Conservation (phyloP, 2,329 filamentous ascomycete genomes). For the Xylaria sp. region DNA sequence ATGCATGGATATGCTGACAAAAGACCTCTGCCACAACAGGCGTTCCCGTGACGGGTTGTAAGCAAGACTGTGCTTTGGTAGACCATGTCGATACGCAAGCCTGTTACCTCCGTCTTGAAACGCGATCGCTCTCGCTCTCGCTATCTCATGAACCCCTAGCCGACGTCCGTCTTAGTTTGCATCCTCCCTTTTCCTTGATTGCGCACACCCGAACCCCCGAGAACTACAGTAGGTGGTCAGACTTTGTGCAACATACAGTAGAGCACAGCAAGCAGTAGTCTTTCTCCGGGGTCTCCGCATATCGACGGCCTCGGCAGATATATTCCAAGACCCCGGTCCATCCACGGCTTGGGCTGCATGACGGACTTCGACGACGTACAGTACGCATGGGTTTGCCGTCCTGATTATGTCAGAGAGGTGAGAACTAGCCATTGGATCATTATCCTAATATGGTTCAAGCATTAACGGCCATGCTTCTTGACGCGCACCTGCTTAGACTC, state of each 20-base stretch:
- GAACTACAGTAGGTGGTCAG: conserved; percentile 9
- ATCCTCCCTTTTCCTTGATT: neutral
- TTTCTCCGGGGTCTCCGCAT: neutral
- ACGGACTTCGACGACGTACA: neutral
- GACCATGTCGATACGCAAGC: neutral
- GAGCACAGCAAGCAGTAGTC: neutral
- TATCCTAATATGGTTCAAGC: neutral
- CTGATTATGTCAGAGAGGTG: conserved; percentile 11
- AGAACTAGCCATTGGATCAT: conserved; percentile 4
- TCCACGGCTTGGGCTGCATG: neutral
- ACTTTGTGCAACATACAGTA: conserved; percentile 5
- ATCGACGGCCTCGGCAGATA: neutral
- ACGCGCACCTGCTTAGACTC: conserved; percentile 12
- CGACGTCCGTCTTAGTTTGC: neutral
- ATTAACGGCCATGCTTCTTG: neutral
- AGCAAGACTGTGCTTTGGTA: neutral
- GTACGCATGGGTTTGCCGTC: neutral
- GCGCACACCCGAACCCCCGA: conserved; percentile 13
- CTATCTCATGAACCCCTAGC: neutral
- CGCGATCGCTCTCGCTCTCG: neutral
- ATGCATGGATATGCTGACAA: neutral
- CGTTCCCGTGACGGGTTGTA: neutral
- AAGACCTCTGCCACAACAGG: neutral
- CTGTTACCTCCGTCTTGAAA: neutral
- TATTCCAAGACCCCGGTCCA: neutral